These are phyloP conservation scores for Cladosporium velox DNA, from an alignment of 2,329 filamentous ascomycete species.

Conservation along the genomic window DNA sequence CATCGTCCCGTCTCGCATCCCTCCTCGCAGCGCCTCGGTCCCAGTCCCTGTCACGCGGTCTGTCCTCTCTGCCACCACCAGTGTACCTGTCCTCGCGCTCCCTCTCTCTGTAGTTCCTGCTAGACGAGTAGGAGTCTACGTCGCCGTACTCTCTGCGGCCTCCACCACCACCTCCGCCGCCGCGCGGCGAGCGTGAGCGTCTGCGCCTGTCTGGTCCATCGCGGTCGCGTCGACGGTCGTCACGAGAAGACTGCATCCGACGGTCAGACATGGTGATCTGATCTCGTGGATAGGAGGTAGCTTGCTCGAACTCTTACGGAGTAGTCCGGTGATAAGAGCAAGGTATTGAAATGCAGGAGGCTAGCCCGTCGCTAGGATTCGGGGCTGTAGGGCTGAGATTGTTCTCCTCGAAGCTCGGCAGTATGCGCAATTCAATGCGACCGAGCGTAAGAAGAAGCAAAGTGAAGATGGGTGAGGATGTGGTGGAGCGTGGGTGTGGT, in stretches of 20 bases:
- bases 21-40: conserved; percentile 70
- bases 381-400: neutral
- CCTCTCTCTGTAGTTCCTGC: conserved; percentile 86
- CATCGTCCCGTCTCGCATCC: conserved; percentile 59
- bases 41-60: conserved; percentile 54
- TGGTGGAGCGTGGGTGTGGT: neutral
- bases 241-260: conserved; percentile 48
- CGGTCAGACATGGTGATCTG: conserved; percentile 39
- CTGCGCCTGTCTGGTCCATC: conserved; percentile 59
- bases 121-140: conserved; percentile 86
- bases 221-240: conserved; percentile 43
- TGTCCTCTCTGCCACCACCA: conserved; percentile 73
- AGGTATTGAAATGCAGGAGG: neutral
- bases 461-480: neutral
- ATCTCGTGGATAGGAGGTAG: conserved; percentile 5
- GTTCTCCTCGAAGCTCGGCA: neutral
- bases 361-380: neutral
- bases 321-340: neutral
- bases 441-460: neutral
- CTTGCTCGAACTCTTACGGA: conserved; percentile 19
- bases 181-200: conserved; percentile 76
- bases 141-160: conserved; percentile 73
- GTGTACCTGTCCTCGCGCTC: conserved; percentile 92
- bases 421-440: neutral
- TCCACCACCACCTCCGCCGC: conserved; percentile 63